These are phyloP conservation scores for Silene latifolia DNA, from an alignment of 148 eudicot species.

Conservation along the genomic window DNA sequence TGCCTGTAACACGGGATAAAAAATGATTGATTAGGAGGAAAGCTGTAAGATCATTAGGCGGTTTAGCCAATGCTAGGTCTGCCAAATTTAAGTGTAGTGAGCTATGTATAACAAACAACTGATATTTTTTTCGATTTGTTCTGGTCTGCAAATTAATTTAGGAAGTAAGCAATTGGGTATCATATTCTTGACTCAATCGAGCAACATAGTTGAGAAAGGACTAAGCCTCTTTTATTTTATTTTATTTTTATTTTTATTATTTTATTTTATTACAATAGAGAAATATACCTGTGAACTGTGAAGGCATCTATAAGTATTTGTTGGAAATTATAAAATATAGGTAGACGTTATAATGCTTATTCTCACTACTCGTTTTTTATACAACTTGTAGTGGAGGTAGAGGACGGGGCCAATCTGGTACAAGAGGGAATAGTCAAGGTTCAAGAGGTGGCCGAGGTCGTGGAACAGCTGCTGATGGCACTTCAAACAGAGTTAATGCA, in stretches of 20 bases:
- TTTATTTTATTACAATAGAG: too few relatives aligned
- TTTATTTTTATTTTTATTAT: too few relatives aligned
- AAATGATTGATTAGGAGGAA: not conserved
- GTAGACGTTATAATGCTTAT: not conserved
- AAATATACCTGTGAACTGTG: too few relatives aligned
- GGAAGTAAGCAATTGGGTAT: not conserved
- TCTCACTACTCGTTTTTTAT: not conserved
- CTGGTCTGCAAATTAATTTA: not conserved
- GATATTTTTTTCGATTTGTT: not conserved
- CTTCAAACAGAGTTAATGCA: conserved; percentile 63
- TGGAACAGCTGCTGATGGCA: conserved; percentile 31
- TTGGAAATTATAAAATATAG: not conserved
- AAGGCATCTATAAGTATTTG: not conserved
- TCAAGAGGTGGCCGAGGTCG: conserved; percentile 47
- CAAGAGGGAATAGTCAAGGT: conserved; percentile 38
- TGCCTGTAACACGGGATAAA: not conserved
- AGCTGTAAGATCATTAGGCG: not conserved
- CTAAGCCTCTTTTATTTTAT: not conserved
- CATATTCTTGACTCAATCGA: not conserved
- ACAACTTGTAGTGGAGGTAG: conserved; percentile 29
- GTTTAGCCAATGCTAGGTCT: not conserved
- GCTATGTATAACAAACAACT: not conserved
- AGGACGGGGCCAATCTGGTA: conserved; percentile 11
- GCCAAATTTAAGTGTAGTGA: not conserved
- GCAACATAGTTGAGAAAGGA: not conserved